A percentile compares a stretch with the other conserved stretches of the same genome.
Evolutionary conservation across 2,329 filamentous ascomycete species (phyloP).

Genomic region (Alternaria triticimaculans): DNA sequence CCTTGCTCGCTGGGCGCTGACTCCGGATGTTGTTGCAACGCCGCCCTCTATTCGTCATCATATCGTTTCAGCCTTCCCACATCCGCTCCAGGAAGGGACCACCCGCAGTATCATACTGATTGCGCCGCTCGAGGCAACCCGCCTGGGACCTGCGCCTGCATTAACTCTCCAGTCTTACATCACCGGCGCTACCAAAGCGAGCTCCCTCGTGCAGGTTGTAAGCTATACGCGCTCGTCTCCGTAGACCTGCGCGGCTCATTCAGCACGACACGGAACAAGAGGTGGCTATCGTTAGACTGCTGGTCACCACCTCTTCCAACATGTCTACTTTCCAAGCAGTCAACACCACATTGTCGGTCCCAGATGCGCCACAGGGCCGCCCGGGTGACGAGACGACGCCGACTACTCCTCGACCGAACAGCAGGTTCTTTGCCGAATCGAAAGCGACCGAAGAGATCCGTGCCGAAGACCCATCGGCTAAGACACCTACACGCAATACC

Average conservation of each 20-base stretch:
- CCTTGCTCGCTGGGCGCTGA: slow-evolving; percentile 22
- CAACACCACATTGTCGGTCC: slow-evolving; percentile 61
- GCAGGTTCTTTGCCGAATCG: slow-evolving; percentile 50
- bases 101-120: slow-evolving; percentile 25
- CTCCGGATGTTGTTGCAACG: slow-evolving; percentile 46
- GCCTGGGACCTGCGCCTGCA: slow-evolving; percentile 8
- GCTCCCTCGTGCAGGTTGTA: slow-evolving; percentile 3
- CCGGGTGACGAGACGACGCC: slow-evolving; percentile 62
- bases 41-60: slow-evolving; percentile 44
- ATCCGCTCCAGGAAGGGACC: slow-evolving; percentile 28
- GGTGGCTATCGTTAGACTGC: slow-evolving; percentile 1
- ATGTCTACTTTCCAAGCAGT: slow-evolving; percentile 68
- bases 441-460: slow-evolving; percentile 42
- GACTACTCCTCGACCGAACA: slow-evolving; percentile 60
- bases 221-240: slow-evolving; percentile 10
- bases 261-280: slow-evolving; percentile 11
- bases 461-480: slow-evolving; percentile 53
- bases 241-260: slow-evolving; percentile 14
- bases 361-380: slow-evolving; percentile 51
- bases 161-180: slow-evolving; percentile 5
- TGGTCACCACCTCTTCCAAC: slow-evolving; percentile 13
- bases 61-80: slow-evolving; percentile 47
- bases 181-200: slow-evolving; percentile 4
- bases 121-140: slow-evolving; percentile 13
- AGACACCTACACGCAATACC: slow-evolving; percentile 68